These are phyloP conservation scores for Posidonia australis DNA, from an alignment of 106 monocot species.

Conservation along the genomic window DNA sequence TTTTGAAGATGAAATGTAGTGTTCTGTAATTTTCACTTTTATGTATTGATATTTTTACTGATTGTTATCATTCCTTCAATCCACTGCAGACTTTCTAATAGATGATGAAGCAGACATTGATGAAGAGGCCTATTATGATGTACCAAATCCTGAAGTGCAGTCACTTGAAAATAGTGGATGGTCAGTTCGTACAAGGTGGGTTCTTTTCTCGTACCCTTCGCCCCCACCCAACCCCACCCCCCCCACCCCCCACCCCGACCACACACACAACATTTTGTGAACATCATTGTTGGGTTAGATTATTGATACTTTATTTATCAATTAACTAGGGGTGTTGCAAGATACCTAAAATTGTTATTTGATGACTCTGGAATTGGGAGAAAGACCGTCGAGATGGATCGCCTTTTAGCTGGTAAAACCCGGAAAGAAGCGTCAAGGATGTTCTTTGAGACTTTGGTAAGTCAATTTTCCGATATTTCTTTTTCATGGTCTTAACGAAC, in stretches of 20 bases:
- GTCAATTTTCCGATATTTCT: constrained; percentile 8
- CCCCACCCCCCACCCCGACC: no score
- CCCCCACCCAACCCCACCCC: neutral
- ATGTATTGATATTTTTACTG: no score
- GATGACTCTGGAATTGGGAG: constrained; percentile 67
- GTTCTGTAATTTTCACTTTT: no score
- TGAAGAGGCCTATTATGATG: constrained; percentile 47
- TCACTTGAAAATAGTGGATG: constrained; percentile 81
- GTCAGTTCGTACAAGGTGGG: constrained; percentile 90
- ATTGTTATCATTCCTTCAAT: no score
- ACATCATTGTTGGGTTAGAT: neutral
- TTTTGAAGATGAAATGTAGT: no score
- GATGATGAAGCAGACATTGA: constrained; percentile 73
- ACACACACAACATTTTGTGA: no score
- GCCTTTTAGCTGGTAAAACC: constrained; percentile 75
- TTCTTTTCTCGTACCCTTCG: neutral
- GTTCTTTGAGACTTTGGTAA: constrained; percentile 99
- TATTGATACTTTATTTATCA: neutral
- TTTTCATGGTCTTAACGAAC: neutral
- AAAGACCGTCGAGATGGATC: constrained; percentile 54
- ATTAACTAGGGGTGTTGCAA: constrained; percentile 66
- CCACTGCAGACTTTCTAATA: constrained; percentile 56
- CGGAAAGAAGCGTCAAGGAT: constrained; percentile 99
- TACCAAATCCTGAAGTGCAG: constrained; percentile 40
- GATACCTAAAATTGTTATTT: constrained; percentile 70